A percentile compares a stretch with the other conserved stretches of the same genome.
These are phyloP conservation scores for Solanum chilense DNA, from an alignment of 257 asterid species.

Conservation along the genomic window DNA sequence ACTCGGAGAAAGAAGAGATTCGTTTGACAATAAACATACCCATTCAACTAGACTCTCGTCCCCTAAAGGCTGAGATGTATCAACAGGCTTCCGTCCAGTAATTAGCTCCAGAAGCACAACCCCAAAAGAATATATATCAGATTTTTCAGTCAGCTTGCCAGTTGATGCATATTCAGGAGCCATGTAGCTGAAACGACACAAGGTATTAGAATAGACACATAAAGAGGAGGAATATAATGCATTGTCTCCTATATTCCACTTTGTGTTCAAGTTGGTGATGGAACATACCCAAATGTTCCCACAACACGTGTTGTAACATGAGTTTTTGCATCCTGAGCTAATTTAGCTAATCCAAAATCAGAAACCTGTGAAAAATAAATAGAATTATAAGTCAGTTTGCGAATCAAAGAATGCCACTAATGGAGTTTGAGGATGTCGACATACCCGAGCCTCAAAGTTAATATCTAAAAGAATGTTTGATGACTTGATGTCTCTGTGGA, in stretches of 20 bases:
- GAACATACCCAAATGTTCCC: slow-evolving; percentile 90
- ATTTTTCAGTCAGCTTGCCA: slow-evolving; percentile 87
- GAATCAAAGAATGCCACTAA: neutral
- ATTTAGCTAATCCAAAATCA: slow-evolving; percentile 90
- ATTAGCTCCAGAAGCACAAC: slow-evolving; percentile 84
- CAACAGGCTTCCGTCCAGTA: slow-evolving; percentile 92
- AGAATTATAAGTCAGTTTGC: neutral
- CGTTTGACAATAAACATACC: slow-evolving; percentile 37
- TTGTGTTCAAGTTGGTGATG: neutral
- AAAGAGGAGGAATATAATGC: neutral
- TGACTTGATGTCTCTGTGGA: slow-evolving; percentile 96
- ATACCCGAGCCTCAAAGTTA: slow-evolving; percentile 90
- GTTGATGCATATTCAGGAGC: slow-evolving; percentile 97
- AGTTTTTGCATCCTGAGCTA: slow-evolving; percentile 70
- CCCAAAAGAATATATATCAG: slow-evolving; percentile 80
- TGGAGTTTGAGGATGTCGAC: neutral
- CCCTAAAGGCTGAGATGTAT: slow-evolving; percentile 79
- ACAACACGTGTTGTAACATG: slow-evolving; percentile 82
- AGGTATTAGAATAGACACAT: neutral
- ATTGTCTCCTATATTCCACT: neutral
- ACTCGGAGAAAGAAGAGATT: neutral
- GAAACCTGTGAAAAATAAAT: slow-evolving; percentile 51
- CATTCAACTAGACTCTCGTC: slow-evolving; percentile 95
- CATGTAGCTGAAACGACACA: slow-evolving; percentile 56
- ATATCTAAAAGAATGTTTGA: slow-evolving; percentile 76